Evolutionary conservation across 768 basidiomycete species (phyloP).

Genomic region (Trichaptum fuscoviolaceum): DNA sequence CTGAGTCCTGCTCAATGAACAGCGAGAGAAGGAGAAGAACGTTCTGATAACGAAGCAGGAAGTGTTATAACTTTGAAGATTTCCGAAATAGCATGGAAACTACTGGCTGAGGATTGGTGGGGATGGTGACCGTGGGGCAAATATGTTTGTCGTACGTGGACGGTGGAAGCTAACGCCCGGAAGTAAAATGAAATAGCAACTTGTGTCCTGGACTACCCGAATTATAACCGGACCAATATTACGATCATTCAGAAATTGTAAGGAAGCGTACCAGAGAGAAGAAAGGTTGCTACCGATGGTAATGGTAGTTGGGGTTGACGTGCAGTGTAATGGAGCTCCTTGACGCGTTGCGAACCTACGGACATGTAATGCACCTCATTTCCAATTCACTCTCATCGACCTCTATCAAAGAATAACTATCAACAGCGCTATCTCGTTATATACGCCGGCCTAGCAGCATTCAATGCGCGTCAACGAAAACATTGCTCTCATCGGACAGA

Average conservation of each 20-base stretch:
- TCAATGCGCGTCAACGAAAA: conserved; percentile 63
- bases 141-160: background rate
- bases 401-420: too few species aligned
- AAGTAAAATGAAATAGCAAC: background rate
- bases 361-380: too few species aligned
- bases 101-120: conserved; percentile 1
- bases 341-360: too few species aligned
- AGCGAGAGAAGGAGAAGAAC: background rate
- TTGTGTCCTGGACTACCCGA: background rate
- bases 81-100: background rate
- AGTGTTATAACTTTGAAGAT: background rate
- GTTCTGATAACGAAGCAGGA: background rate
- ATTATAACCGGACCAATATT: background rate
- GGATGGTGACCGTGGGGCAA: background rate
- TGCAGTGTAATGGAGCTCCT: too few species aligned
- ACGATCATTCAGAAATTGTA: too few species aligned
- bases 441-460: too few species aligned
- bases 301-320: too few species aligned
- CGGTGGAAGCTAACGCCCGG: background rate
- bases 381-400: too few species aligned
- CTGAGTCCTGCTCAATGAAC: background rate
- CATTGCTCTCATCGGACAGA: conserved; percentile 58
- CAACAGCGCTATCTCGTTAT: too few species aligned
- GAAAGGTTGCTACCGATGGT: too few species aligned
- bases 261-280: too few species aligned